Base-by-base conservation (phyloP, 179 eudicot genomes). In the Actinidia chinensis region DNA sequence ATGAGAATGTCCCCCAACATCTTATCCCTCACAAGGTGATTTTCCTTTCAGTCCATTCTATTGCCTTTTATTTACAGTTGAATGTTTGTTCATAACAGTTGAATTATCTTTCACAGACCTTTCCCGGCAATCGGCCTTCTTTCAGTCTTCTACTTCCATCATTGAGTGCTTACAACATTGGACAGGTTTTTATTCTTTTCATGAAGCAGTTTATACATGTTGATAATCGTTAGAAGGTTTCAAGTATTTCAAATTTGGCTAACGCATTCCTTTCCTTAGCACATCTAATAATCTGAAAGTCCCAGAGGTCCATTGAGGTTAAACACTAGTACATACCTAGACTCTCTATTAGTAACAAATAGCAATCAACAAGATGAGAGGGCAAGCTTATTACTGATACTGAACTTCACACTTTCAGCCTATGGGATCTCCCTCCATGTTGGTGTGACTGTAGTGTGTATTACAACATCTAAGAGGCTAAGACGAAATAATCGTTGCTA, bases 61-160 rank as follows among this genome's bases (percentile, higher is more conserved):
- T 18, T n/a, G 28, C 59, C 63, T 71, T 70, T 52, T 71, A 11
- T 52, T 72, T 54, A n/a, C 56, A 42, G 54, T 74, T 78, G 67
- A 36, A 43, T 76, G 59, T 61, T 33, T 79, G 43, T 17, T 76
- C 81, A 51, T 79, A 10, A 64, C 28, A 47, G 0, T 73, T 80
- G 14, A 20, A 75, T 76, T 64, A 14, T 73, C 68, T 76, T 82
- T 61, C 73, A 66, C 95, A 96, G 99, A 96, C 98, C 52, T 96
- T 96, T 85, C 79, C 93, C 7, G 99, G 99, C 75, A 96, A 94
- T 86, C 97, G 98, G 68, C 99, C 99, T 68, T 96, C 99, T 71
- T 71, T 96, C 80, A 92, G 99, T 86, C 88, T 96, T 83, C 88
- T 96, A 63, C 97, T 96, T 82, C 98, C 99, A 68, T 84, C 93